Base-by-base conservation (phyloP, 176 grass and related monocot species). In the Rhynchospora breviuscula region DNA sequence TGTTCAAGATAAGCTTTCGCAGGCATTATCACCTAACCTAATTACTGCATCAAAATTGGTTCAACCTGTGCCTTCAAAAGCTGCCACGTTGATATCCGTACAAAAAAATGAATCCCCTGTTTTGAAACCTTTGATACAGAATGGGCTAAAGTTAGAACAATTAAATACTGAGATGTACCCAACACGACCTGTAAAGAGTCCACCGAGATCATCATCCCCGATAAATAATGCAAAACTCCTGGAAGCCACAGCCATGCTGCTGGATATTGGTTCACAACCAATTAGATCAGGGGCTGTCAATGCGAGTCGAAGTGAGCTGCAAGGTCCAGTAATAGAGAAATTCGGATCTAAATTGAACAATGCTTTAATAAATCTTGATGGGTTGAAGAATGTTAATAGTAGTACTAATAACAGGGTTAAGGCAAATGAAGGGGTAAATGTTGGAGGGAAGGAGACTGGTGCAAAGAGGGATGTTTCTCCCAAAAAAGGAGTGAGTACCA, bases 221-320 rank as follows among this genome's bases (percentile, higher is more conserved):
- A 90, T 83, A 84, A 94, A 86, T 67, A 97, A 90, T 63, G 80
- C 83, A 26, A 78, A 88, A 69, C 10, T 97, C 76, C 87, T 92
- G 10, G 91, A 97, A 84, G 90, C 90, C 4, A 90, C 94, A 10
- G 84, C 58, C 43, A 97, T 61, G 80, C 84, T 94, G 53, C 85
- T 97, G 47, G 91, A 94, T 80, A 90, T 90, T 4, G 86, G 94
- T 45, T 79, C 93, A 40, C 88, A 90, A 67, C 87, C 85, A 10
- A 91, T 83, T 52, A 85, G 3, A 52, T 35, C 63, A 0, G 15
- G 13, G 60, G 9, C 46, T 59, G 2, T 60, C 52, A 84, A 19
- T 14, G 6, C 47, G 3, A 17, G 40, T 71, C 17, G 18, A 71
- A 71, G 67, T 13, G 51, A 78, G 51, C 29, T 57, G 18, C 51